Base-by-base conservation (phyloP, 108 stramenopile species). In the Nannochloropsis oceanica region DNA sequence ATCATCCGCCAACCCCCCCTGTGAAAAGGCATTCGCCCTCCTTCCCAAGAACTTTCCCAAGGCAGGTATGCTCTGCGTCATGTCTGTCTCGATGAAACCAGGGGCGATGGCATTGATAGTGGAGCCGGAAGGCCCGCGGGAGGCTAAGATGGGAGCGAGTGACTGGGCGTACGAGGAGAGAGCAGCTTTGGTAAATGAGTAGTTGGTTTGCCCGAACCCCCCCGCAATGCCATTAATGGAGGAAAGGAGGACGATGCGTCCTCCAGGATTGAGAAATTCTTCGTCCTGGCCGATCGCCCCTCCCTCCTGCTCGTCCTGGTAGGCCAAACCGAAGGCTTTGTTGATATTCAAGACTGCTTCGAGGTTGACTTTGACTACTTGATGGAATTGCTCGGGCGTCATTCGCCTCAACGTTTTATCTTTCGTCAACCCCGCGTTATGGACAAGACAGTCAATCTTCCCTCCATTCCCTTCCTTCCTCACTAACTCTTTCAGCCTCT, bases 51-150 rank as follows among this genome's bases (percentile, higher is more conserved):
- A 26, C 85, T n/a, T 24, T 14, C 25, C 80, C 59, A 84, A 14
- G 59, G 73, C 14, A 13, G 84, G 84, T 14, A 84, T 27, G 20
- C 22, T 27, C 22, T 13, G 26, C 22, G 85, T 86, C 85, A 86
- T 86, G 27, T 83, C 85, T 8, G 85, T 86, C 59, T 83, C 82
- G 81, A 86, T 86, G 43, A 83, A 86, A 13, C 85, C 85, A 42
- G 85, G 85, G 13, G 85, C 85, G 12, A 86, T 80, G 43, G 85
- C 85, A 25, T 86, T 86, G 22, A 79, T 80, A 13, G 82, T 83
- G 2, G 27, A 22, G 25, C 85, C 85, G 2, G 22, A 22, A 24
- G 25, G 26, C 11, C 80, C 82, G 10, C 59, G 59, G n/a, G 59
- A n/a, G 22, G 59, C 81, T 26, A 26, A 26, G 8, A 42, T 82